Evolutionary conservation across 2,329 filamentous ascomycete species (phyloP), one percentile per base, ranked within the genome.

Genomic region (Didymosphaeria variabile): DNA sequence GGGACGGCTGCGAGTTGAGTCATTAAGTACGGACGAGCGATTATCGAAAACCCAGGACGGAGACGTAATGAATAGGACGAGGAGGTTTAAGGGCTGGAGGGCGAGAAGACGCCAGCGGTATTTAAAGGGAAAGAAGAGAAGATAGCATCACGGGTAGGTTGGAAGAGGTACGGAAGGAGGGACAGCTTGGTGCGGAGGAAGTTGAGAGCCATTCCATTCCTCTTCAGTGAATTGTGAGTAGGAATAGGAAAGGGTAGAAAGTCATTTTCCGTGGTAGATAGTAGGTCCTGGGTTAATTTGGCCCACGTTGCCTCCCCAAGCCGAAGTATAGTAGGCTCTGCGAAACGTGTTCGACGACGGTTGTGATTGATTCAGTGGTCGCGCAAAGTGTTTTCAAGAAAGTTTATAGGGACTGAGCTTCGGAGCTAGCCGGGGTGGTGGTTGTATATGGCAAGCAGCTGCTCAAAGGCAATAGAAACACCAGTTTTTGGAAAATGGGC

Each of bases 91-190:
- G 15, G 81, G 81, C 60, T 82, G 79, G 19, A 84, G 76, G 40
- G 77, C 57, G 21, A 85, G 68, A 10, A 82, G 74, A 8, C 81
- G 79, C 79, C 81, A 82, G 63, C 81, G 80, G 31, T 77, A 67
- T 15, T 63, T 59, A 62, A 76, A 81, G 4, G 81, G 76, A 44
- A 83, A 72, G 51, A 69, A 64, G 75, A 68, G 62, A 80, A 77
- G 44, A 83, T 56, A 26, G 78, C 77, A 45, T 64, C 61, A 40
- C 59, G 57, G 45, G 51, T 56, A 29, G 64, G 65, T 5, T 52
- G 63, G 60, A 67, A 61, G 46, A 68, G 29, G 34, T 45, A 29
- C 5, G 63, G 64, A 31, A 69, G 60, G 23, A 67, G 42, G 29
- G 62, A 65, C 54, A 62, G 53, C 51, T 67, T 66, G 46, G 62